Conservation (phyloP, 371 early-diverging fungal species). For the Apophysomyces elegans region DNA sequence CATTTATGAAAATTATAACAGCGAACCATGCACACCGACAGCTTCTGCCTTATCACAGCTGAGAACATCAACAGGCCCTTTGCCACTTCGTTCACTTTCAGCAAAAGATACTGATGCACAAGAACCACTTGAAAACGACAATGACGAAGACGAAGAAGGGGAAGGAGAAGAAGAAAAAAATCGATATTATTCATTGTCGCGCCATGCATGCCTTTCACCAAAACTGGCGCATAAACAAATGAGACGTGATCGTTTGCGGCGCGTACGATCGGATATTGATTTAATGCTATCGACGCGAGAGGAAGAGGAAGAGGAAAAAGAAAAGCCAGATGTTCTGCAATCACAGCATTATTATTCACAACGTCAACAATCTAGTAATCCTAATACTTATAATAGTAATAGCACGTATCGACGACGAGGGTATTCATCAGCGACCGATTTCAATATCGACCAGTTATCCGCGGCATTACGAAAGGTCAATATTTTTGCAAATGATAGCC, state of each 20-base stretch:
- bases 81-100: not conserved
- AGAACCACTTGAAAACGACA: too few species aligned
- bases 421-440: constrained; percentile 8
- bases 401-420: not conserved
- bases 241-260: constrained; percentile 16
- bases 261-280: constrained; percentile 22
- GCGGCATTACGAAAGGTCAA: constrained; percentile 22
- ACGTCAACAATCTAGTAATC: too few species aligned
- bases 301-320: not conserved
- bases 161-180: not conserved
- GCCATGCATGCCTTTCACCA: too few species aligned
- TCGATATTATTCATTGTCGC: too few species aligned
- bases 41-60: not conserved
- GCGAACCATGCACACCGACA: not conserved
- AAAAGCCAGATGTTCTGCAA: not conserved
- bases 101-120: not conserved
- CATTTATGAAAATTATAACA: not conserved
- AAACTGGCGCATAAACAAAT: not conserved
- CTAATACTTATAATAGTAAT: not conserved
- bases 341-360: not conserved
- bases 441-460: constrained; percentile 21
- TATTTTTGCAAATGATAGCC: constrained; percentile 12
- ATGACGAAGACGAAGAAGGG: not conserved
- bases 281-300: not conserved
- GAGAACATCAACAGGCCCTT: not conserved